Evolutionary conservation across 1,284 basidiomycete species (phyloP), one percentile per base, ranked within the genome.

Genomic region (Ceratobasidium sp.): DNA sequence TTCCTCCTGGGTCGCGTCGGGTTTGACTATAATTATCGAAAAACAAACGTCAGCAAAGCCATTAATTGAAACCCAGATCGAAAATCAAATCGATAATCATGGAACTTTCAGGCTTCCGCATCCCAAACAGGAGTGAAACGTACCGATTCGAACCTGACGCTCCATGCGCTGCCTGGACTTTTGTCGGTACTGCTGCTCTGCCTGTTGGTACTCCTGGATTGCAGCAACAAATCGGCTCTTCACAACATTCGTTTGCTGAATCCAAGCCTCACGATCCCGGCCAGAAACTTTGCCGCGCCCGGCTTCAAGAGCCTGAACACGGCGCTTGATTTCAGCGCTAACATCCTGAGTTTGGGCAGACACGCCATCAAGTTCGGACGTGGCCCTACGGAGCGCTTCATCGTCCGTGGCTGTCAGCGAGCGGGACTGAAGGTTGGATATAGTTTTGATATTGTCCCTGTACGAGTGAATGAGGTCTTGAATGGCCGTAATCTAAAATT

Each of bases 1-100:
- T 83, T 98, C 96, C 76, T 95, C 91, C 3, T 90, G 89, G 17
- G 94, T 92, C 2, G 96, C 96, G 81, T 96, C 91, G 7, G 95
- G 95, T 86, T 98, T 97, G 76, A 97, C 95, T 91, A 74, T 35
- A 33, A 35, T 5, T 15, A 33, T 33, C 26, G 39, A 61, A 23
- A 20, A 20, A 31, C 2, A 39, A 23, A 26, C 5, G 64, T 66
- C 31, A 66, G 47, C 35, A 20, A 37, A 6, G 17, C 58, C 54
- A 31, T 58, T 11, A 47, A 64, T 47, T 20, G 28, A 13, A 39
- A 47, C 35, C n/a, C 37, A 28, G 31, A 23, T n/a, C 45, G 35
- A 10, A n/a, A n/a, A n/a, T n/a, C n/a, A 69, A 35, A 56, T 33
- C 13, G 6, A 23, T 28, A 15, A 17, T 54, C 26, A 33, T 20